Conservation (phyloP, 192 early-diverging fungal species). For the Coemansia asiatica region DNA sequence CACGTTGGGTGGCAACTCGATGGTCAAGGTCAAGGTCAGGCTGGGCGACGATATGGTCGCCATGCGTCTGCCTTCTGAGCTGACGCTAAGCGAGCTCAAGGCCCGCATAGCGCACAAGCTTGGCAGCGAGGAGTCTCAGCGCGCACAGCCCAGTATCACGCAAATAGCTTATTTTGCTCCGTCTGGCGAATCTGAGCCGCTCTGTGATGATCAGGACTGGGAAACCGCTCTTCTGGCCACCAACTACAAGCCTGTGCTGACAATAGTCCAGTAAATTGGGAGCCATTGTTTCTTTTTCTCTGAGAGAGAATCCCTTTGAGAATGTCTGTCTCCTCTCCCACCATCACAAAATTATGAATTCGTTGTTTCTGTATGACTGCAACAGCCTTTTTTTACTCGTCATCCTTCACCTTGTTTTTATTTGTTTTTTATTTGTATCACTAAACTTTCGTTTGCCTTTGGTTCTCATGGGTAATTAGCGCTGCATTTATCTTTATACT, state of each 20-base stretch:
- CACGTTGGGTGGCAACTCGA: constrained; percentile 21
- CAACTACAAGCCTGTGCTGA: constrained; percentile 49
- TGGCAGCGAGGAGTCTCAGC: constrained; percentile 17
- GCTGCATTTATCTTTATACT: neutral
- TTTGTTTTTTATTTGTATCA: neutral
- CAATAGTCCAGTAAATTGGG: constrained; percentile 28
- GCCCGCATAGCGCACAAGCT: constrained; percentile 65
- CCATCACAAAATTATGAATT: constrained; percentile 5
- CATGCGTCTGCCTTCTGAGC: constrained; percentile 63
- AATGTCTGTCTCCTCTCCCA: too few relatives aligned
- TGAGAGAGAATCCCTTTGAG: too few relatives aligned
- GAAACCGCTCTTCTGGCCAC: constrained; percentile 32
- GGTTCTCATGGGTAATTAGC: neutral
- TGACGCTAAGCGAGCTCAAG: constrained; percentile 59
- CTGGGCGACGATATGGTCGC: constrained; percentile 72
- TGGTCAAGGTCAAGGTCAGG: constrained; percentile 73
- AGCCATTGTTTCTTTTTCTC: neutral
- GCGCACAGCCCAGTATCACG: constrained; percentile 11
- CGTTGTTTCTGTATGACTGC: constrained; percentile 15
- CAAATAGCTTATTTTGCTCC: constrained; percentile 53
- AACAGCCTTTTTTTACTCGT: too few relatives aligned
- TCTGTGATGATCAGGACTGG: constrained; percentile 50
- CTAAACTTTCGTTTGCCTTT: neutral
- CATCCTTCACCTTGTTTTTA: neutral
- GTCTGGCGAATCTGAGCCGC: constrained; percentile 39